Evolutionary conservation across 768 basidiomycete genomes (phyloP), one percentile per base, ranked within the genome.

Genomic region (Naganishia randhawae): DNA sequence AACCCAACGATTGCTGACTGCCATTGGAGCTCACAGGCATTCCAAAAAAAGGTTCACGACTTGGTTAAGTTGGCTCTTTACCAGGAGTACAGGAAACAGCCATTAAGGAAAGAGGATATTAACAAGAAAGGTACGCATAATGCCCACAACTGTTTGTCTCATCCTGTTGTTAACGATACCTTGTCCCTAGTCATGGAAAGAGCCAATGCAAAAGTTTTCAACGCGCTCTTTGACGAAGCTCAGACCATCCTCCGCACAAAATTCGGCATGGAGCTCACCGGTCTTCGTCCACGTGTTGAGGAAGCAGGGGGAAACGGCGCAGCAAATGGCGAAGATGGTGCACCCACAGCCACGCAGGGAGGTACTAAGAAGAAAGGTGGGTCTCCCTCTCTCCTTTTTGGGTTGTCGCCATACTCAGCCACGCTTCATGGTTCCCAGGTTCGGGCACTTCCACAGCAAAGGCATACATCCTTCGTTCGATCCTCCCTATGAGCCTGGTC

Each of bases 261-360:
- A 0, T 89, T 95, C 71, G 91, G 89, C 2, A 86, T 93, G 86
- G 90, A 95, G 73, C 83, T 96, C 9, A 86, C 88, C 31, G 89
- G 91, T 75, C 84, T 96, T 5, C 85, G 86, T 27, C 31, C 63
- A 13, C 70, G 53, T 50, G 57, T 29, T 16, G 61, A 62, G 16
- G 63, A 55, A 63, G 65, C 22, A 35, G 66, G 68, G 33, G 68
- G 39, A 63, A 67, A 52, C 81, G 86, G 0, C 27, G 85, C 84
- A n/a, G n/a, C n/a, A 35, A 85, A 82, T 63, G 77, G 85, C 4
- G 86, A 86, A 13, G 82, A 83, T 31, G 83, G 83, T 16, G 80
- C 74, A 37, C 73, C 74, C 19, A 78, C 74, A 41, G 31, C 86
- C 27, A 89, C 86, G 80, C 89, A 87, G 81, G 89, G 84, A 83